Evolutionary conservation across 352 stramenopile genomes (phyloP), one percentile per base, ranked within the genome.

Genomic region (Pythium myriotylum): DNA sequence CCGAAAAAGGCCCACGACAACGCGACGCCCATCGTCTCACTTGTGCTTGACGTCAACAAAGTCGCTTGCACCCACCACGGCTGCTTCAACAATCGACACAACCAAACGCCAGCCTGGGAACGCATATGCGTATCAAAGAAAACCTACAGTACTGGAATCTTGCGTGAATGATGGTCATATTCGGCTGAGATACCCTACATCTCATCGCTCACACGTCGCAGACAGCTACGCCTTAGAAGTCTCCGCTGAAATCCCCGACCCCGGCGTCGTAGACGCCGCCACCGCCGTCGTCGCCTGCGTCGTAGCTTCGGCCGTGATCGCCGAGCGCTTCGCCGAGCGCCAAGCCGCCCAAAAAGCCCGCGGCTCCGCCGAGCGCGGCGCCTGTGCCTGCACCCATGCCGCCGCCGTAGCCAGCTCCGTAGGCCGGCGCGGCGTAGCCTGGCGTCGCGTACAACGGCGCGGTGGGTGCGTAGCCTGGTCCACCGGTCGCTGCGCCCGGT

Each of bases 311-410:
- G 19, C 67, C 68, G 42, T 65, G 65, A 54, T 82, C 65, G 26
- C 70, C 76, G 13, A 86, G 24, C 0, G 66, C 52, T 19, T 83
- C 60, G 40, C 76, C 75, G 2, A 88, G 48, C 26, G 71, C 13
- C 17, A 85, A 20, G 12, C 79, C 79, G 29, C 79, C 76, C 0
- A 84, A 42, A 17, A 88, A 63, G 32, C 79, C 79, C 8, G 74
- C 79, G 2, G 68, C 62, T 9, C 70, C 79, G n/a, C 79, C 76
- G 5, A 88, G 47, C 2, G 68, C 76, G 20, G 76, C 79, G 3
- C 74, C 75, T 1, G 74, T 74, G 8, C 74, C 79, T 33, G 74
- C 76, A 5, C 76, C 64, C 68, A 88, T 85, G 2, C 76, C 72
- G 9, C 41, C 49, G 17, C 56, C 62, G 42, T 60, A 50, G 3